A percentile compares a stretch with the other conserved stretches of the same genome.
phyloP scores from a whole-genome alignment of 805 yeast genomes.

The Kazachstania africana region DNA sequence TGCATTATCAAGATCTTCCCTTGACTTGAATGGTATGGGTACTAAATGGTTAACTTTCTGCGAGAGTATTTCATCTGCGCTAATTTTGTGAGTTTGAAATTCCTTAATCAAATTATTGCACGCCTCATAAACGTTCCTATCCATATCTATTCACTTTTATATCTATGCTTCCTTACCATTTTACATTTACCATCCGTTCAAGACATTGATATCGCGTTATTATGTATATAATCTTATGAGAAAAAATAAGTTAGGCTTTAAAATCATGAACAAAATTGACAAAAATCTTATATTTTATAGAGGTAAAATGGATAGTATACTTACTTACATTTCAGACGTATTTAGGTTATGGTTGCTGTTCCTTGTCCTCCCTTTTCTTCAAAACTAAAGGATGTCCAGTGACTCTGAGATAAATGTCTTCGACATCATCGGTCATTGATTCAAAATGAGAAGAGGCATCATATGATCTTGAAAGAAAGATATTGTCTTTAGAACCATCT shows the following conservation, averaged over 20 bases:
- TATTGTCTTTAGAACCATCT: constrained; percentile 70
- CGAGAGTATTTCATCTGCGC: constrained; percentile 25
- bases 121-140: constrained; percentile 22
- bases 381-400: constrained; percentile 86
- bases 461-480: constrained; percentile 78
- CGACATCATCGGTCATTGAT: constrained; percentile 91
- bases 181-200: too few relatives aligned
- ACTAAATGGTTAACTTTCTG: constrained; percentile 17
- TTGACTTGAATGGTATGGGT: constrained; percentile 23
- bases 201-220: too few relatives aligned
- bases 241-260: too few relatives aligned
- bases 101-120: constrained; percentile 19
- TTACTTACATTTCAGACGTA: too few relatives aligned
- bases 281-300: too few relatives aligned
- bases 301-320: too few relatives aligned
- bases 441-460: constrained; percentile 95
- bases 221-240: too few relatives aligned
- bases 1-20: constrained; percentile 18
- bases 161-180: background rate
- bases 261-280: too few relatives aligned
- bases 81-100: constrained; percentile 14
- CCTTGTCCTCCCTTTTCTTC: constrained; percentile 54
- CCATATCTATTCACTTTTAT: constrained; percentile 8
- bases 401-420: constrained; percentile 83
- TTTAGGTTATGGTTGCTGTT: too few relatives aligned